Percentiles rank a stretch among this genome's conserved stretches.
These are phyloP conservation scores for Trichoderma gracile DNA, from an alignment of 2,329 filamentous ascomycete species.

Conservation along the genomic window DNA sequence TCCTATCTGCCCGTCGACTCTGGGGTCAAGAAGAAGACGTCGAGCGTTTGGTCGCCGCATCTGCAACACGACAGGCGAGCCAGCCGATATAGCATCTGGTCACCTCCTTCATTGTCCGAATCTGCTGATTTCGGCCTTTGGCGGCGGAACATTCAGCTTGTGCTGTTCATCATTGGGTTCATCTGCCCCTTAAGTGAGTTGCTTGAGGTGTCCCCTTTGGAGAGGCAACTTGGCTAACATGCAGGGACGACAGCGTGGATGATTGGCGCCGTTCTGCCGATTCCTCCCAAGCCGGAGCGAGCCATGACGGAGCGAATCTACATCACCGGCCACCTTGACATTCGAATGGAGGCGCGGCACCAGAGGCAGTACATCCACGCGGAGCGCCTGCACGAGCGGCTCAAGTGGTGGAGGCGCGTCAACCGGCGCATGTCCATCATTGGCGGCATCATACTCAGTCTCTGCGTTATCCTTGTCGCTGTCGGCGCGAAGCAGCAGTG, in stretches of 20 bases:
- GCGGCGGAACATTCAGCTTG: slow-evolving; percentile 71
- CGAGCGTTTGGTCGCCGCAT: slow-evolving; percentile 73
- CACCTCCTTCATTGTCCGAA: slow-evolving; percentile 70
- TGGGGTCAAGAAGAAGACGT: slow-evolving; percentile 50
- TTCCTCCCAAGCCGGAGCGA: slow-evolving; percentile 59
- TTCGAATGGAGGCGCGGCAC: slow-evolving; percentile 40
- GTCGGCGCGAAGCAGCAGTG: slow-evolving; percentile 55
- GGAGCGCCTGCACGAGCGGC: slow-evolving; percentile 51
- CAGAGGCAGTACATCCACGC: slow-evolving; percentile 45
- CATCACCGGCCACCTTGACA: slow-evolving; percentile 44
- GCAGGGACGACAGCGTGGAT: slow-evolving; percentile 66
- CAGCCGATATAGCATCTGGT: slow-evolving; percentile 65
- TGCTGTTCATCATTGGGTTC: slow-evolving; percentile 75
- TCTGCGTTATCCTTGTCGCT: slow-evolving; percentile 53
- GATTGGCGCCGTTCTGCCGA: slow-evolving; percentile 70
- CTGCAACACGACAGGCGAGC: slow-evolving; percentile 63
- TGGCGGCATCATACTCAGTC: slow-evolving; percentile 55
- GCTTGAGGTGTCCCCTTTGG: background rate
- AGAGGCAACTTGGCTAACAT: slow-evolving; percentile 23
- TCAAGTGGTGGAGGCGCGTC: slow-evolving; percentile 60
- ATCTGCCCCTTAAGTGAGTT: slow-evolving; percentile 69
- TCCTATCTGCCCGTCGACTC: slow-evolving; percentile 36
- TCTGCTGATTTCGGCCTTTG: slow-evolving; percentile 61
- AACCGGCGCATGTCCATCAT: slow-evolving; percentile 61
- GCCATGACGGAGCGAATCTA: slow-evolving; percentile 53